These are phyloP conservation scores for Pseudogymnoascus sp. DNA, from an alignment of 2,329 filamentous ascomycete genomes.

Conservation along the genomic window DNA sequence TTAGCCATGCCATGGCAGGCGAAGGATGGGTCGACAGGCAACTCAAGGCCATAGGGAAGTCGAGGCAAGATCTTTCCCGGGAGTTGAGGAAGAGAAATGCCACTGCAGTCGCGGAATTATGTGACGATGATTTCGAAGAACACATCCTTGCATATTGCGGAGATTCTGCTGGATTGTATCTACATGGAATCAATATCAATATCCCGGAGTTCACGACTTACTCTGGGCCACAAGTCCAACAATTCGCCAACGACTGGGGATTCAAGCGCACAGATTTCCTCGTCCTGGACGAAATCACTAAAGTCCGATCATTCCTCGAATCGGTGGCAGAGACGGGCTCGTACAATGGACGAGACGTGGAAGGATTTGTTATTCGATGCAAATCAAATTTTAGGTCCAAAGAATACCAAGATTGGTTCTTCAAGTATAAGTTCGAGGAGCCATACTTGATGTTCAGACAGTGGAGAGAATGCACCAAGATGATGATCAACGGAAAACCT, in stretches of 20 bases:
- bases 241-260: constrained; percentile 86
- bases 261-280: constrained; percentile 83
- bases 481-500: constrained; percentile 64
- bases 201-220: constrained; percentile 87
- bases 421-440: constrained; percentile 99
- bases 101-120: constrained; percentile 93
- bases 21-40: constrained; percentile 77
- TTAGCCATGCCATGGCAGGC: constrained; percentile 78
- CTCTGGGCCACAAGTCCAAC: constrained; percentile 70
- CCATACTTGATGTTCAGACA: constrained; percentile 98
- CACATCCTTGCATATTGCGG: constrained; percentile 85
- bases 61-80: constrained; percentile 65
- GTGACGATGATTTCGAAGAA: constrained; percentile 93
- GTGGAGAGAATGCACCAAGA: constrained; percentile 95
- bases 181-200: constrained; percentile 95
- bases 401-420: constrained; percentile 89
- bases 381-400: constrained; percentile 44
- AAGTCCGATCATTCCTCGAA: constrained; percentile 75
- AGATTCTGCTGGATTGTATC: constrained; percentile 78
- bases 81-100: constrained; percentile 71
- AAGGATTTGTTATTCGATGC: constrained; percentile 94
- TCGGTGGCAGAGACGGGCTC: constrained; percentile 78
- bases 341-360: constrained; percentile 84
- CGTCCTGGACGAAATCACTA: constrained; percentile 61
- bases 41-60: constrained; percentile 67